Evolutionary conservation across 2,329 filamentous ascomycete species (phyloP).

Genomic region (Catunica adiposa): DNA sequence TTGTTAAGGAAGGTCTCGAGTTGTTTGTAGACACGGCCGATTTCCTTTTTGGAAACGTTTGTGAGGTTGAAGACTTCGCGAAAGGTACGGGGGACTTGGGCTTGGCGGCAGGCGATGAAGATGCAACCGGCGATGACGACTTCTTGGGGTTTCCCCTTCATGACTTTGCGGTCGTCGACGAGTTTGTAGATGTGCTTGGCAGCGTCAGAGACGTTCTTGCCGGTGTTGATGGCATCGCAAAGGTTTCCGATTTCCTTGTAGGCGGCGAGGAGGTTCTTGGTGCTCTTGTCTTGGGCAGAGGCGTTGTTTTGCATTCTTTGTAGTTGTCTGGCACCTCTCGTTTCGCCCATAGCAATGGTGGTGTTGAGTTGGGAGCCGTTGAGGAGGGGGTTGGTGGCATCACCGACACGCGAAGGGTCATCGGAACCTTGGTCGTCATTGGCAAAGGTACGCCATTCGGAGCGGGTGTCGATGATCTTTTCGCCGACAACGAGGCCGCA

Average conservation of each 20-base stretch:
- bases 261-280: constrained; percentile 66
- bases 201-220: constrained; percentile 66
- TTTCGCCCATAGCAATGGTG: constrained; percentile 68
- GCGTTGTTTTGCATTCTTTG: constrained; percentile 77
- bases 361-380: constrained; percentile 84
- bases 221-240: constrained; percentile 71
- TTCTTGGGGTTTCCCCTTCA: constrained; percentile 91
- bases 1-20: constrained; percentile 76
- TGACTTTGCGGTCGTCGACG: constrained; percentile 77
- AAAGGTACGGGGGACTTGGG: constrained; percentile 75
- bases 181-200: constrained; percentile 94
- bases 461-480: constrained; percentile 85
- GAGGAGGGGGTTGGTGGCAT: constrained; percentile 74
- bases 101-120: constrained; percentile 91
- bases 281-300: constrained; percentile 62
- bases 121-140: constrained; percentile 91
- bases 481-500: constrained; percentile 85
- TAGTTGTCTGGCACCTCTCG: constrained; percentile 54
- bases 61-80: constrained; percentile 88
- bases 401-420: constrained; percentile 94
- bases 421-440: constrained; percentile 96
- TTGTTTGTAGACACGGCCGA: constrained; percentile 85
- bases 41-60: constrained; percentile 91
- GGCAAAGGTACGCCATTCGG: constrained; percentile 96
- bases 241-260: constrained; percentile 78